Conservation (phyloP, 1,284 basidiomycete species). For the Puccinia polysora region DNA sequence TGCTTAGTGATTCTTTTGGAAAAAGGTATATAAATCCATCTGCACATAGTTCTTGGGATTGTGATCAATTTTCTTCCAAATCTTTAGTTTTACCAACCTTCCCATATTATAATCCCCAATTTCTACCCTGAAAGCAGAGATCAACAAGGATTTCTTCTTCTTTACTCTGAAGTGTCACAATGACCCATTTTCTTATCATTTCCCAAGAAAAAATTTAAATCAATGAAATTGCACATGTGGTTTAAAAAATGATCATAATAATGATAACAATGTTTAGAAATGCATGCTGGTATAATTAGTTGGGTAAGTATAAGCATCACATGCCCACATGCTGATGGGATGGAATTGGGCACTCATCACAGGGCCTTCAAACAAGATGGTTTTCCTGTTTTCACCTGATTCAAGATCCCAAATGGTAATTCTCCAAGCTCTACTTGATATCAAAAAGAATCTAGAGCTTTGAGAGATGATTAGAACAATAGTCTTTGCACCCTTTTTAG, state of each 20-base stretch:
- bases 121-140: constrained; percentile 30
- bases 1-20: too few relatives aligned
- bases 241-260: not conserved
- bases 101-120: constrained; percentile 20
- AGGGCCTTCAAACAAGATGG: constrained; percentile 83
- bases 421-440: constrained; percentile 86
- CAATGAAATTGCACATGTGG: not conserved
- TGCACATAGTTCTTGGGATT: too few relatives aligned
- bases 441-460: constrained; percentile 84
- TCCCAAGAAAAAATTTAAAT: not conserved
- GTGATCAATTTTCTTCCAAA: not conserved
- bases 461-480: too few relatives aligned
- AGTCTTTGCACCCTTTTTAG: too few relatives aligned
- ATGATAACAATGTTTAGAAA: not conserved
- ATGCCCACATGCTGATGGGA: constrained; percentile 70
- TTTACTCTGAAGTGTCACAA: constrained; percentile 32
- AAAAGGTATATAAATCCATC: too few relatives aligned
- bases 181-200: constrained; percentile 11
- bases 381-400: constrained; percentile 60
- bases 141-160: constrained; percentile 29
- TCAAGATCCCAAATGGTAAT: constrained; percentile 85
- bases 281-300: not conserved
- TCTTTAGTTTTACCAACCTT: not conserved
- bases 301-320: constrained; percentile 21
- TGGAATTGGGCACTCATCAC: constrained; percentile 78